Conservation (phyloP, 2,329 filamentous ascomycete species). For the Trichoderma semiorbis region DNA sequence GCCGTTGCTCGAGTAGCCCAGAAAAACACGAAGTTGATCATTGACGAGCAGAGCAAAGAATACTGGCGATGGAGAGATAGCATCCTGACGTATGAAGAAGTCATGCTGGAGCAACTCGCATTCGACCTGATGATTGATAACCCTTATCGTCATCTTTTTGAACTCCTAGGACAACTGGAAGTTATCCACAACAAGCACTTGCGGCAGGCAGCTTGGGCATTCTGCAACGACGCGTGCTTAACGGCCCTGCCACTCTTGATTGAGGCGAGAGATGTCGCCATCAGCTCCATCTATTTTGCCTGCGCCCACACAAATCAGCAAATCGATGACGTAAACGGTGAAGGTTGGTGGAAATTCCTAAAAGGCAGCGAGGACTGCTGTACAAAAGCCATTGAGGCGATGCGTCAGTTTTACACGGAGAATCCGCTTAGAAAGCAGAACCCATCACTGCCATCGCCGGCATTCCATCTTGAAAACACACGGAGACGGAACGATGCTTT, state of each 20-base stretch:
- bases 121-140: conserved; percentile 92
- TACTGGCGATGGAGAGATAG: conserved; percentile 98
- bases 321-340: conserved; percentile 73
- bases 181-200: conserved; percentile 77
- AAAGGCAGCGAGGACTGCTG: conserved; percentile 69
- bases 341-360: conserved; percentile 83
- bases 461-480: conserved; percentile 55
- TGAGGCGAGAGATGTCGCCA: conserved; percentile 75
- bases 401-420: conserved; percentile 66
- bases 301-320: conserved; percentile 68
- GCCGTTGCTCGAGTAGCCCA: conserved; percentile 92
- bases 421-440: conserved; percentile 60
- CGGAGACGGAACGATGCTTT: conserved; percentile 46
- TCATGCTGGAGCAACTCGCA: conserved; percentile 85
- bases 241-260: conserved; percentile 82
- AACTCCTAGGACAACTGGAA: conserved; percentile 70
- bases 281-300: conserved; percentile 82
- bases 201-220: conserved; percentile 86
- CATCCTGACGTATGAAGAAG: conserved; percentile 86
- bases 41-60: conserved; percentile 96
- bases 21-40: conserved; percentile 83
- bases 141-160: conserved; percentile 80
- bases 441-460: conserved; percentile 50
- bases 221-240: conserved; percentile 84
- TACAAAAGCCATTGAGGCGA: conserved; percentile 68